Percentiles rank a stretch among this genome's conserved stretches.
These are phyloP conservation scores for Entomortierella chlamydospora DNA, from an alignment of 192 early-diverging fungal species.

Conservation along the genomic window DNA sequence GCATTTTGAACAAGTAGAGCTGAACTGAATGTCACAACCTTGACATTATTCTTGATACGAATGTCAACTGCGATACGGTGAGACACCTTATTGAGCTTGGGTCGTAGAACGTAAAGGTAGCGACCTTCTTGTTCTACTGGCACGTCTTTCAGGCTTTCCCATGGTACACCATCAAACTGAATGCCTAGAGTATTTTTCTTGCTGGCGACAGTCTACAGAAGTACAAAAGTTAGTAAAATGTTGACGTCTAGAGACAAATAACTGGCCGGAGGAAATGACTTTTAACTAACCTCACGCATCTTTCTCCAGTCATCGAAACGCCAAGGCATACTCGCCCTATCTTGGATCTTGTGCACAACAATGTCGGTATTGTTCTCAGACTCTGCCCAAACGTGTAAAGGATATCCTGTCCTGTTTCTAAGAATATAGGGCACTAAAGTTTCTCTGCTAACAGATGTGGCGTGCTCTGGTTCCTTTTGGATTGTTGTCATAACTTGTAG, in stretches of 20 bases:
- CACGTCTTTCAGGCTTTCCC: constrained; percentile 93
- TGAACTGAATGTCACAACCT: constrained; percentile 92
- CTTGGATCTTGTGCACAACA: constrained; percentile 73
- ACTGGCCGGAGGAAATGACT: neutral
- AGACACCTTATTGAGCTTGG: constrained; percentile 78
- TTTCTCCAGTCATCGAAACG: constrained; percentile 97
- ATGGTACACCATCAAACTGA: constrained; percentile 84
- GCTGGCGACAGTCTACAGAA: constrained; percentile 29
- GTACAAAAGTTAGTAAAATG: neutral
- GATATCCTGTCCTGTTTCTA: constrained; percentile 91
- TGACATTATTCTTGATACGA: constrained; percentile 86
- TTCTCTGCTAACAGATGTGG: constrained; percentile 33
- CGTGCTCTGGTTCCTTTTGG: constrained; percentile 46
- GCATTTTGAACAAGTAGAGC: constrained; percentile 85
- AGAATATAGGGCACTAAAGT: constrained; percentile 80
- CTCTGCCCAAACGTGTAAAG: constrained; percentile 90
- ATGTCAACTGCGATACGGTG: constrained; percentile 93
- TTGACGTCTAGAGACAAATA: neutral
- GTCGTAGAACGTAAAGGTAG: constrained; percentile 83
- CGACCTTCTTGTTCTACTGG: constrained; percentile 91
- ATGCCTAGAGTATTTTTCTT: constrained; percentile 84
- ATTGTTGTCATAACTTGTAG: constrained; percentile 67
- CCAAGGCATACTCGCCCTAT: constrained; percentile 87
- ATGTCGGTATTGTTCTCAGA: constrained; percentile 73
- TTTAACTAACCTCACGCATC: constrained; percentile 79